A percentile compares a stretch with the other conserved stretches of the same genome.
These are phyloP conservation scores for Fraxinus nigra DNA, from an alignment of 305 asterid genomes.

Conservation along the genomic window DNA sequence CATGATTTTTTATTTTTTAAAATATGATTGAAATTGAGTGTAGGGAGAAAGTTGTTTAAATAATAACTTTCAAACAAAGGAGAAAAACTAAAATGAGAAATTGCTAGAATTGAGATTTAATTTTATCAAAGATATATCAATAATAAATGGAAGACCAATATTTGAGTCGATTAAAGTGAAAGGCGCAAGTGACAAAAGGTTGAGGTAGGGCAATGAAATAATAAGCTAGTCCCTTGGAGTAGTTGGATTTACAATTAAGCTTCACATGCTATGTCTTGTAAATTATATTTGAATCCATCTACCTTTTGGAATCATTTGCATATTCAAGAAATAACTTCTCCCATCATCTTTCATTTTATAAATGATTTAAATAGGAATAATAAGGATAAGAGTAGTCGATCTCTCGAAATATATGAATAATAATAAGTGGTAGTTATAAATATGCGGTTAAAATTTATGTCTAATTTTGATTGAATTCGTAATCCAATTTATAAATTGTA, in stretches of 20 bases:
- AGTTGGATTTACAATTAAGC: conserved; percentile 28
- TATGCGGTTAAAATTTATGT: too few species aligned
- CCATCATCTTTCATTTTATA: neutral
- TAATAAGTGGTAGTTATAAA: too few species aligned
- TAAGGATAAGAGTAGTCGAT: too few species aligned
- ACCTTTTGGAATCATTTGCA: conserved; percentile 10
- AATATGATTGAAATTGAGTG: too few species aligned
- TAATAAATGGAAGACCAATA: neutral
- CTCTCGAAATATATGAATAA: too few species aligned
- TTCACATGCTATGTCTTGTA: conserved; percentile 30
- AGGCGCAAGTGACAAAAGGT: neutral
- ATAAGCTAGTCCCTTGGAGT: conserved; percentile 18
- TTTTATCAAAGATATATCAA: too few species aligned
- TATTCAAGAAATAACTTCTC: conserved; percentile 3
- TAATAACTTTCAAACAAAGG: neutral
- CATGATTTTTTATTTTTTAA: too few species aligned
- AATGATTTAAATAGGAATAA: too few species aligned
- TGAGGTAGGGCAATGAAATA: neutral
- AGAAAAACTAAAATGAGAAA: neutral
- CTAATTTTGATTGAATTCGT: too few species aligned
- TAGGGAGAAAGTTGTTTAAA: too few species aligned
- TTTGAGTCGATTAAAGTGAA: neutral
- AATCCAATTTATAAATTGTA: too few species aligned
- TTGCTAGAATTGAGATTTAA: neutral
- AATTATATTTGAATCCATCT: conserved; percentile 6